Evolutionary conservation across 1,284 basidiomycete species (phyloP).

Genomic region (Apiotrichum domesticum): DNA sequence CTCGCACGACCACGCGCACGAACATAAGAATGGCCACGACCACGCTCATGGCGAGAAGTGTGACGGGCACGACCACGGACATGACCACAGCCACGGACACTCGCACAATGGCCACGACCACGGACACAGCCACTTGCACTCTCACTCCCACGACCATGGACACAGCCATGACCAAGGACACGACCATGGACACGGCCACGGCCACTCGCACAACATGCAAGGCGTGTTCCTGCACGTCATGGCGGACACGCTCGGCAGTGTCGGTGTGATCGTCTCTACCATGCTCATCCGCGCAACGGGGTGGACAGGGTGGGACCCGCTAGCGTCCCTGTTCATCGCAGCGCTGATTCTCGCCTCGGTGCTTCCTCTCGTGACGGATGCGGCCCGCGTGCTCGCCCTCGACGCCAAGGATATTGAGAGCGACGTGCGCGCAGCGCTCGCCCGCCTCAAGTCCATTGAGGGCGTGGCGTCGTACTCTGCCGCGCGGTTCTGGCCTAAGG

Average conservation of each 20-base stretch:
- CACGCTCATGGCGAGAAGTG: constrained; percentile 13
- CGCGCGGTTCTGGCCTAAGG: constrained; percentile 95
- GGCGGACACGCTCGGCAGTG: constrained; percentile 46
- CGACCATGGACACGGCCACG: constrained; percentile 34
- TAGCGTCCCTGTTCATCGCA: constrained; percentile 95
- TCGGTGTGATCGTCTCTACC: constrained; percentile 98
- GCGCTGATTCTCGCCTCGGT: constrained; percentile 91
- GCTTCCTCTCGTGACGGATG: constrained; percentile 88
- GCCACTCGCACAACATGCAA: constrained; percentile 92
- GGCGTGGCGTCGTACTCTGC: constrained; percentile 74
- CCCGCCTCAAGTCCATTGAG: constrained; percentile 65
- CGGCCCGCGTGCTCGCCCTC: constrained; percentile 78
- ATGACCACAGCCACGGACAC: constrained; percentile 11
- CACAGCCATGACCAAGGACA: constrained; percentile 29
- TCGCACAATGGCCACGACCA: constrained; percentile 3
- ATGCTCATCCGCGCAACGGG: constrained; percentile 92
- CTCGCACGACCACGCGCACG: constrained; percentile 2
- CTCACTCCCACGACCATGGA: neutral
- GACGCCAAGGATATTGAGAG: constrained; percentile 68
- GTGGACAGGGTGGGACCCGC: constrained; percentile 99
- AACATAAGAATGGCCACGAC: constrained; percentile 41
- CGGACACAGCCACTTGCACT: constrained; percentile 1
- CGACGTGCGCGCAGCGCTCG: constrained; percentile 64
- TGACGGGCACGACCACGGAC: constrained; percentile 10
- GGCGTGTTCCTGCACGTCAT: constrained; percentile 76